These are phyloP conservation scores for Coniochaeta sp. DNA, from an alignment of 2,329 filamentous ascomycete species.

Conservation along the genomic window DNA sequence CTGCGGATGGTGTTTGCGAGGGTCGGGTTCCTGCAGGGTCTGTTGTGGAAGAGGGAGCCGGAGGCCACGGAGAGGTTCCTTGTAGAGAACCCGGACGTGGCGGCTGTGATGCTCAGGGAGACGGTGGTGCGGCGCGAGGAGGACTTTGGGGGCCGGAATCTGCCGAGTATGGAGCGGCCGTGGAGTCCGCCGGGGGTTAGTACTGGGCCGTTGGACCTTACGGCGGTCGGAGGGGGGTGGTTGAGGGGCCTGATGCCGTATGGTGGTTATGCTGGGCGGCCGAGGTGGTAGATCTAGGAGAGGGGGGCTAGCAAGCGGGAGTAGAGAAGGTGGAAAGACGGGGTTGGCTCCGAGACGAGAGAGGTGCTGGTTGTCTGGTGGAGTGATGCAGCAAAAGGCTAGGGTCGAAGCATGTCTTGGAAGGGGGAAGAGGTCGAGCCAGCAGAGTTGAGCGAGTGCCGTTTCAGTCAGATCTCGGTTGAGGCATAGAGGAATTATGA, in stretches of 20 bases:
- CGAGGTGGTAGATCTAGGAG: neutral
- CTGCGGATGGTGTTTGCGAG: slow-evolving; percentile 41
- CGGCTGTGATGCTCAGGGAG: slow-evolving; percentile 38
- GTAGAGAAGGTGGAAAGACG: neutral
- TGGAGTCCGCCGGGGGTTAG: slow-evolving; percentile 7
- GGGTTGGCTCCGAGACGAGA: neutral
- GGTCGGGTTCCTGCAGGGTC: slow-evolving; percentile 38
- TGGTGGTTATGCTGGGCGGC: neutral
- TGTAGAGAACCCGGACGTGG: slow-evolving; percentile 35
- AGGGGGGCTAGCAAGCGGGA: neutral
- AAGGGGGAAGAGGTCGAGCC: too few species aligned
- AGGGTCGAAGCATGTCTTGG: too few species aligned
- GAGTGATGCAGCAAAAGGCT: too few species aligned
- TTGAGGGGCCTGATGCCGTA: neutral
- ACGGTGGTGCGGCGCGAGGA: slow-evolving; percentile 35
- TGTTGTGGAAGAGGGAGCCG: slow-evolving; percentile 32
- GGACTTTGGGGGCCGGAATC: slow-evolving; percentile 21
- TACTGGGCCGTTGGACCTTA: neutral
- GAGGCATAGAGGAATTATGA: too few species aligned
- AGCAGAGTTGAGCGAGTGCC: too few species aligned
- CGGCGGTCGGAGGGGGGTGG: neutral
- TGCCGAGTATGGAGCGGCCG: slow-evolving; percentile 36
- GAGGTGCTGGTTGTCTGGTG: too few species aligned
- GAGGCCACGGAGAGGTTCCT: slow-evolving; percentile 34
- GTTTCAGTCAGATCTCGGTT: too few species aligned